phyloP scores from a whole-genome alignment of 1,284 basidiomycete species.

The Melampsora abietis-canadensis region DNA sequence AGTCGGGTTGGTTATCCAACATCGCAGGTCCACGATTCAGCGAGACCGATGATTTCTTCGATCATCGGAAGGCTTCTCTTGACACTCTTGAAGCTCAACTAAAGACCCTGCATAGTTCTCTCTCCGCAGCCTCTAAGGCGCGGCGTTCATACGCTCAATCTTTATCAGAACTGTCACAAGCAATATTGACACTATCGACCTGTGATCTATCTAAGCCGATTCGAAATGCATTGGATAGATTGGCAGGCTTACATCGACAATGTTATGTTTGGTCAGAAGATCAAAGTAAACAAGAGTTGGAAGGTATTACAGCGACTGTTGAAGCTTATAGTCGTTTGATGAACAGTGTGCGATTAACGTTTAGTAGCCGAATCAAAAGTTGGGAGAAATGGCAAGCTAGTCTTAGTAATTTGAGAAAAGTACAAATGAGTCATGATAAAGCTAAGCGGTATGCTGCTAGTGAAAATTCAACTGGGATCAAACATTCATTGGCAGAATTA shows the following conservation, averaged over 20 bases:
- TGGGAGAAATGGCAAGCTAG: conserved; percentile 39
- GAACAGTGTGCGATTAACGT: conserved; percentile 29
- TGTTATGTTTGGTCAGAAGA: conserved; percentile 48
- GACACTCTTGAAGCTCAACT: conserved; percentile 87
- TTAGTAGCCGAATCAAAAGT: conserved; percentile 35
- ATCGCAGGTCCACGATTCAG: conserved; percentile 78
- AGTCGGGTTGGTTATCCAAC: conserved; percentile 68
- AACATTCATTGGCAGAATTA: conserved; percentile 37
- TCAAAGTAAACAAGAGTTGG: conserved; percentile 51
- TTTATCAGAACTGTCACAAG: conserved; percentile 50
- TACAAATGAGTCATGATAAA: conserved; percentile 39
- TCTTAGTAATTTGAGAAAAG: conserved; percentile 35
- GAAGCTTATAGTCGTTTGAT: conserved; percentile 55
- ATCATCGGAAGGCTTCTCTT: conserved; percentile 76
- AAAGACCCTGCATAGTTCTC: conserved; percentile 75
- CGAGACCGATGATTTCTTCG: conserved; percentile 97
- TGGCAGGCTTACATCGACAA: conserved; percentile 52
- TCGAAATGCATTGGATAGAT: conserved; percentile 52
- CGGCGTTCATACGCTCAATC: conserved; percentile 59
- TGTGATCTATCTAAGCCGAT: conserved; percentile 53
- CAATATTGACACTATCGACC: conserved; percentile 51
- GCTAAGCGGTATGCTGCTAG: conserved; percentile 23
- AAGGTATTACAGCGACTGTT: conserved; percentile 63
- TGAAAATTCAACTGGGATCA: conserved; percentile 34
- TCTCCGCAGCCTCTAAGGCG: conserved; percentile 75